Conservation (phyloP, 2,329 filamentous ascomycete species). For the Rutstroemia sp. region DNA sequence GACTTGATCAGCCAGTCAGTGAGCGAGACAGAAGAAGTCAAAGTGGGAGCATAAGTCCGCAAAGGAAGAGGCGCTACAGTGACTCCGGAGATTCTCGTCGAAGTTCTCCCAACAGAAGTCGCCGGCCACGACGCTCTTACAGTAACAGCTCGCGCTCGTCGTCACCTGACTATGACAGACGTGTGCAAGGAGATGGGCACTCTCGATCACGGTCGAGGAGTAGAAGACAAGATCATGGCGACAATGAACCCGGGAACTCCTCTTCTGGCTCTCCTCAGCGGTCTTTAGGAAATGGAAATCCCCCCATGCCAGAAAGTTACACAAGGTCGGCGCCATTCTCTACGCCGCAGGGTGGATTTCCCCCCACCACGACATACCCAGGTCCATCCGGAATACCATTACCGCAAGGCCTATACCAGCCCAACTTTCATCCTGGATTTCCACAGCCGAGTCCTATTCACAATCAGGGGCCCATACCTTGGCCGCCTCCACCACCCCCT, state of each 20-base stretch:
- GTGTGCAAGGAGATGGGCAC: slow-evolving; percentile 8
- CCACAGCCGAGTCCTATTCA: slow-evolving; percentile 18
- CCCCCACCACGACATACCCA: slow-evolving; percentile 1
- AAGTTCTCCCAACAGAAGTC: slow-evolving; percentile 15
- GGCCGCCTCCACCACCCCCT: slow-evolving; percentile 21
- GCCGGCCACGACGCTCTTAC: slow-evolving; percentile 24
- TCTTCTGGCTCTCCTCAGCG: not conserved
- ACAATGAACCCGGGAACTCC: not conserved
- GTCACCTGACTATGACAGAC: slow-evolving; percentile 15
- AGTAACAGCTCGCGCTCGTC: slow-evolving; percentile 25
- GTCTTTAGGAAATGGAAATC: slow-evolving; percentile 8
- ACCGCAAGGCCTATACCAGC: slow-evolving; percentile 13
- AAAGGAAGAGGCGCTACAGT: slow-evolving; percentile 24
- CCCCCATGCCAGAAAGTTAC: slow-evolving; percentile 6
- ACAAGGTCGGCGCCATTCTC: not conserved
- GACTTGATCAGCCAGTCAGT: slow-evolving; percentile 12
- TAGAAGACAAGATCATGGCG: slow-evolving; percentile 10
- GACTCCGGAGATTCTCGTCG: slow-evolving; percentile 20
- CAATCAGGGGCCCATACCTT: slow-evolving; percentile 7
- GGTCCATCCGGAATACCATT: slow-evolving; percentile 12
- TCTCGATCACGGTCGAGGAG: slow-evolving; percentile 17
- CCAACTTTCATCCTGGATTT: slow-evolving; percentile 21
- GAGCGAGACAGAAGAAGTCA: slow-evolving; percentile 15
- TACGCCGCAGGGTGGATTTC: not conserved
- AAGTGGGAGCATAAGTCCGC: slow-evolving; percentile 24